Evolutionary conservation across 805 yeast species (phyloP).

Genomic region (Candida sakaeoensis): DNA sequence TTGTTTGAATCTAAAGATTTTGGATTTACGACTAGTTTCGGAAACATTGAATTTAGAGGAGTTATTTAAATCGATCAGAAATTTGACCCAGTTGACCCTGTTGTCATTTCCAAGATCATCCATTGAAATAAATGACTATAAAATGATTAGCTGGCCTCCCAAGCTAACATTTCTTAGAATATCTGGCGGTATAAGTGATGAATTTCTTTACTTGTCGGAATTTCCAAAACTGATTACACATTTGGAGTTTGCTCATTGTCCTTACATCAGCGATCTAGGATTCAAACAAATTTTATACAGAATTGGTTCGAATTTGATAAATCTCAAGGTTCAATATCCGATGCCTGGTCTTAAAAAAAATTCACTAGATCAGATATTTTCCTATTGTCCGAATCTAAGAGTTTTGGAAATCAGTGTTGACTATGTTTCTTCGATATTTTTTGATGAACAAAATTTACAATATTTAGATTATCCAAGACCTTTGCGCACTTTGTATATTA

Average conservation of each 20-base stretch:
- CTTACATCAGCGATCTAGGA: slow-evolving; percentile 63
- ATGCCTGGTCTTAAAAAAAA: slow-evolving; percentile 73
- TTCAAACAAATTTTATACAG: slow-evolving; percentile 57
- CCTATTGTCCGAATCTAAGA: slow-evolving; percentile 69
- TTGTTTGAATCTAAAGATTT: slow-evolving; percentile 38
- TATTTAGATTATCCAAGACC: slow-evolving; percentile 36
- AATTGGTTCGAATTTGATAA: slow-evolving; percentile 62
- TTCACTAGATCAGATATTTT: slow-evolving; percentile 70
- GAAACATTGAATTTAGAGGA: slow-evolving; percentile 85
- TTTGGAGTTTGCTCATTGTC: slow-evolving; percentile 85
- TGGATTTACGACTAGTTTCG: slow-evolving; percentile 32
- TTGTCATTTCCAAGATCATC: slow-evolving; percentile 89
- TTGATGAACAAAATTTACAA: slow-evolving; percentile 30
- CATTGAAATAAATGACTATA: slow-evolving; percentile 58
- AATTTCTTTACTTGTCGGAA: slow-evolving; percentile 62
- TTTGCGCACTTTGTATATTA: slow-evolving; percentile 61
- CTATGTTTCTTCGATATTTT: slow-evolving; percentile 51
- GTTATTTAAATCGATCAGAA: slow-evolving; percentile 69
- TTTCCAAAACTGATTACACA: slow-evolving; percentile 71
- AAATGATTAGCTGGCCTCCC: slow-evolving; percentile 70
- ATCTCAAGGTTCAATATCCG: slow-evolving; percentile 75
- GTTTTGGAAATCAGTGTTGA: slow-evolving; percentile 74
- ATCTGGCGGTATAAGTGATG: slow-evolving; percentile 87
- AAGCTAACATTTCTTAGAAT: slow-evolving; percentile 66
- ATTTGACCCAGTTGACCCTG: slow-evolving; percentile 60